Percentiles rank a stretch among this genome's conserved stretches.
Conservation (phyloP, 305 asterid species). For the Rubia tinctorum region DNA sequence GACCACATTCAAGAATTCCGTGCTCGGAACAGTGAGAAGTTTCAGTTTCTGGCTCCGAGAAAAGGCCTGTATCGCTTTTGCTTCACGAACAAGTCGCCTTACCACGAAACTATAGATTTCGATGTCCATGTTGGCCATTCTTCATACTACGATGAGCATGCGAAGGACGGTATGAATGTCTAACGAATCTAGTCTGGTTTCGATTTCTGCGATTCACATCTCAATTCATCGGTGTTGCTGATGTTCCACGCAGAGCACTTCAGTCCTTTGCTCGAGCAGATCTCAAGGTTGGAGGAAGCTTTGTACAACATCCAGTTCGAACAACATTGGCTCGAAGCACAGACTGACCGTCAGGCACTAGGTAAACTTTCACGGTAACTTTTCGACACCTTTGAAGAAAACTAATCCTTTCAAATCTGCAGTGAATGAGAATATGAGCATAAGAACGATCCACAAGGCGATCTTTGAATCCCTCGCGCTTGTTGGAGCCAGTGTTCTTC, state of each 20-base stretch:
- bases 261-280: constrained; percentile 88
- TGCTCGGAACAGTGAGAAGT: constrained; percentile 72
- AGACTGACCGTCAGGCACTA: constrained; percentile 89
- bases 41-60: constrained; percentile 67
- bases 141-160: constrained; percentile 76
- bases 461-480: constrained; percentile 52
- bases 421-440: constrained; percentile 59
- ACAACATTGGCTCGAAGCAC: constrained; percentile 98
- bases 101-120: constrained; percentile 87
- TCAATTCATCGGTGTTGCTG: background rate
- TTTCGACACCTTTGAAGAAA: background rate
- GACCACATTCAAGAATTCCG: constrained; percentile 79
- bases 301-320: constrained; percentile 88
- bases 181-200: background rate
- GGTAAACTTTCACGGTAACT: constrained; percentile 34
- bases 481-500: constrained; percentile 50
- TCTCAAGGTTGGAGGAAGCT: constrained; percentile 86
- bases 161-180: constrained; percentile 68
- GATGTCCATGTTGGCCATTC: constrained; percentile 88
- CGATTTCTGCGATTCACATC: background rate
- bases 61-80: constrained; percentile 87
- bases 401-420: constrained; percentile 16
- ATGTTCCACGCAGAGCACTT: constrained; percentile 65
- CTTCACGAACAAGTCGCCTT: constrained; percentile 89
- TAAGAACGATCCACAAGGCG: constrained; percentile 55